phyloP scores from a whole-genome alignment of 176 grass and related monocot species.

The Aegilops sharonensis region DNA sequence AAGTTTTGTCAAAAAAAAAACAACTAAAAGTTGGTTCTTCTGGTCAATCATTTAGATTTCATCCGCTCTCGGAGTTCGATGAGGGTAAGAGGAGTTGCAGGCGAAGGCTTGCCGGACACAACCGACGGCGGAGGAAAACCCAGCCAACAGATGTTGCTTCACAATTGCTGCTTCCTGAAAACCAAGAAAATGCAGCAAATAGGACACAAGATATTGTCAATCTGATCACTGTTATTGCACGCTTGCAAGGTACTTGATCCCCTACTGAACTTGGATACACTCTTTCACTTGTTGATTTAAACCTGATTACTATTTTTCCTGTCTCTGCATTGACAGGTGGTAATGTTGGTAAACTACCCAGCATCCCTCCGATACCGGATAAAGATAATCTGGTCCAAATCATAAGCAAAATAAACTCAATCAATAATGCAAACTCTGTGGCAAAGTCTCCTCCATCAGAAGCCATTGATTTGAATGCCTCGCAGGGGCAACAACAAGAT shows the following conservation, averaged over 20 bases:
- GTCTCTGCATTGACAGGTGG: constrained; percentile 45
- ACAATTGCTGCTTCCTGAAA: constrained; percentile 69
- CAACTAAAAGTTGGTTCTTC: constrained; percentile 37
- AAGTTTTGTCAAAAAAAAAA: not conserved
- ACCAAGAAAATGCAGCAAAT: constrained; percentile 70
- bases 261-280: not conserved
- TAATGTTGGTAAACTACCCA: constrained; percentile 52
- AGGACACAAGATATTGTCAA: constrained; percentile 84
- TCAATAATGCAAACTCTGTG: constrained; percentile 48
- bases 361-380: constrained; percentile 56
- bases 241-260: constrained; percentile 64
- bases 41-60: constrained; percentile 69
- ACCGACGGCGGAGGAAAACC: constrained; percentile 89
- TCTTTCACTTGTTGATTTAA: constrained; percentile 13
- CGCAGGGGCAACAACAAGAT: constrained; percentile 51
- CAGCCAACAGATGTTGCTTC: constrained; percentile 84
- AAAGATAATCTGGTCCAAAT: constrained; percentile 76
- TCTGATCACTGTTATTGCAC: constrained; percentile 74
- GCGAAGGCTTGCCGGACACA: constrained; percentile 88
- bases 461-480: constrained; percentile 76
- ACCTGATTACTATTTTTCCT: not conserved
- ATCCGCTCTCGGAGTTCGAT: constrained; percentile 88
- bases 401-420: constrained; percentile 79
- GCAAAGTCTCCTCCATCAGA: constrained; percentile 54
- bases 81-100: constrained; percentile 99